Evolutionary conservation across 805 yeast genomes (phyloP).

Genomic region (Nakazawaea ernobii): DNA sequence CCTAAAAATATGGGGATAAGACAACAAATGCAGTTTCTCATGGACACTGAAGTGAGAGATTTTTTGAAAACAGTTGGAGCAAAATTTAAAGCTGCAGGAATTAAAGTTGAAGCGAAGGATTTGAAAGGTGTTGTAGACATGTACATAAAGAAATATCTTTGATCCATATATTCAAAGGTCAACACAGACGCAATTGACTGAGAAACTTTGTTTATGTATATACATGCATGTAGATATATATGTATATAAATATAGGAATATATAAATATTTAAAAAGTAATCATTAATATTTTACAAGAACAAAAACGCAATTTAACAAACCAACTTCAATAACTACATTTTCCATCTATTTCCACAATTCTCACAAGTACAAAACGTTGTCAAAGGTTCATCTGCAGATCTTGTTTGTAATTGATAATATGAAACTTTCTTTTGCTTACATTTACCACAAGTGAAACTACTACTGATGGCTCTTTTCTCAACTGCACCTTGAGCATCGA

Average conservation of each 20-base stretch:
- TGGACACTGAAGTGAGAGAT: constrained; percentile 22
- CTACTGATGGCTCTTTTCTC: constrained; percentile 95
- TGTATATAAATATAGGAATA: no score
- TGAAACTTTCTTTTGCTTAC: constrained; percentile 94
- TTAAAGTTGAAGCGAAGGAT: constrained; percentile 21
- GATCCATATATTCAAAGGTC: background rate
- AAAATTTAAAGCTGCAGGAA: constrained; percentile 17
- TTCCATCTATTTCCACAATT: constrained; percentile 98
- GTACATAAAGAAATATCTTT: constrained; percentile 7
- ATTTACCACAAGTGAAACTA: constrained; percentile 94
- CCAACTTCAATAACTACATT: constrained; percentile 49
- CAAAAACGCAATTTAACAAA: background rate
- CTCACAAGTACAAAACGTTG: constrained; percentile 97
- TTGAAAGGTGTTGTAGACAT: constrained; percentile 19
- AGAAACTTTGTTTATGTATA: no score
- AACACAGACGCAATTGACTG: background rate
- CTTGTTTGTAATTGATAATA: constrained; percentile 97
- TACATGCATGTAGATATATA: no score
- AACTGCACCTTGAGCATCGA: constrained; percentile 96
- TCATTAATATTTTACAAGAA: background rate
- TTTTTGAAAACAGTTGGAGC: constrained; percentile 18
- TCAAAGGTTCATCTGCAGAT: constrained; percentile 97
- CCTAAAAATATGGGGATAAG: constrained; percentile 13
- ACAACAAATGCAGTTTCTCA: constrained; percentile 23
- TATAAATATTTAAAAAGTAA: no score